Base-by-base conservation (phyloP, 805 yeast species). In the Ogataea neopini region DNA sequence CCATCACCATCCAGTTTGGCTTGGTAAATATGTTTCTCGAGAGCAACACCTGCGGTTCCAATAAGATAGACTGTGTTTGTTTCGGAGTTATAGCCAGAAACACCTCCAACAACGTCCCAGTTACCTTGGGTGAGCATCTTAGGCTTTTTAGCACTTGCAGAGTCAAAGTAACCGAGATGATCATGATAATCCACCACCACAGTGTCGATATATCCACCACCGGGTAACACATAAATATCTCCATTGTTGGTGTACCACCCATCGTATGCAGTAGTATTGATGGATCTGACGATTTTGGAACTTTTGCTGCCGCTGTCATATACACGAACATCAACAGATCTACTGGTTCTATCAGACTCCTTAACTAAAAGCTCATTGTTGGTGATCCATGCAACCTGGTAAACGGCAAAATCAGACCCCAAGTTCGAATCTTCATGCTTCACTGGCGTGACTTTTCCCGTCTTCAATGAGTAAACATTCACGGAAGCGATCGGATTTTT, bases 281-380 rank as follows among this genome's bases (percentile, higher is more conserved):
- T 63, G 0, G 72, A 52, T 50, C 86, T 68, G 1, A 76, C 67
- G 7, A 76, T 63, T 3, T 51, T 54, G 0, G 80, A 63, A 0
- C 56, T 57, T 3, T 58, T 56, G 10, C 53, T 43, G 0, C 53
- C 56, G 0, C 70, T 55, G 36, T 77, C 69, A 40, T 66, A 77
- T 13, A 75, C 50, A 51, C 79, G 77, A 10, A 79, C 74, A 48
- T 80, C 77, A 59, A 84, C 62, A 3, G 60, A 44, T 44, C 79
- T 81, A 41, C 90, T 83, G 4, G 76, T 72, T 51, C 95, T 69
- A 60, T 85, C 86, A 10, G 86, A 70, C 20, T 80, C 75, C 55
- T 85, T 84, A 19, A 83, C 71, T 15, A 86, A 53, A 22, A 85
- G 71, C 11, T 69, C 68, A 9, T 72, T 57, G 7, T 67, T 62